Conservation (phyloP, 2,329 filamentous ascomycete species). For the Colletotrichum abscissum region DNA sequence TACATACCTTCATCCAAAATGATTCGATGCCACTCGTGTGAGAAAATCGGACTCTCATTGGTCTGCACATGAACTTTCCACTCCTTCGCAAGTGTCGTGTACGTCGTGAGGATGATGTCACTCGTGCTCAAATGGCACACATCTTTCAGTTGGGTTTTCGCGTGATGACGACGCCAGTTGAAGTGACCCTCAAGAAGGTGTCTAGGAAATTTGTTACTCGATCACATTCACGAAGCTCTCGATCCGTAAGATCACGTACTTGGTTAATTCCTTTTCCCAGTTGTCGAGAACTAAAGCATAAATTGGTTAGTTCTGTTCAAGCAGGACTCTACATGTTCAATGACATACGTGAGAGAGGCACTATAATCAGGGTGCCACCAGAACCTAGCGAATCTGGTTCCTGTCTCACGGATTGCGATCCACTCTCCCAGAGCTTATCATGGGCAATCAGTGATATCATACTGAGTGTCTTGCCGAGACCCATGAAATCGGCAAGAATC, state of each 20-base stretch:
- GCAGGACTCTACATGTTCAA: neutral
- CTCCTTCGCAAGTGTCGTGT: neutral
- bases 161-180: neutral
- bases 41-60: neutral
- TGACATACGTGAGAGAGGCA: neutral
- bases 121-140: neutral
- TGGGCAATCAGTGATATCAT: neutral
- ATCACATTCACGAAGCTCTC: neutral
- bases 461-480: neutral
- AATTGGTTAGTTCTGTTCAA: neutral
- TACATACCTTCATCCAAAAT: neutral
- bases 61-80: neutral
- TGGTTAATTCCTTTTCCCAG: neutral
- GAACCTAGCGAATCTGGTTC: neutral
- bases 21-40: neutral
- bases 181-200: neutral
- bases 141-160: neutral
- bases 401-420: fast-evolving
- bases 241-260: neutral
- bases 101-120: neutral
- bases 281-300: neutral
- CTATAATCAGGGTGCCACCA: neutral
- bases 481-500: neutral
- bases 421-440: neutral
- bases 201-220: neutral